phyloP scores from a whole-genome alignment of 2,329 filamentous ascomycete species.

The Colletotrichum zoysiae region DNA sequence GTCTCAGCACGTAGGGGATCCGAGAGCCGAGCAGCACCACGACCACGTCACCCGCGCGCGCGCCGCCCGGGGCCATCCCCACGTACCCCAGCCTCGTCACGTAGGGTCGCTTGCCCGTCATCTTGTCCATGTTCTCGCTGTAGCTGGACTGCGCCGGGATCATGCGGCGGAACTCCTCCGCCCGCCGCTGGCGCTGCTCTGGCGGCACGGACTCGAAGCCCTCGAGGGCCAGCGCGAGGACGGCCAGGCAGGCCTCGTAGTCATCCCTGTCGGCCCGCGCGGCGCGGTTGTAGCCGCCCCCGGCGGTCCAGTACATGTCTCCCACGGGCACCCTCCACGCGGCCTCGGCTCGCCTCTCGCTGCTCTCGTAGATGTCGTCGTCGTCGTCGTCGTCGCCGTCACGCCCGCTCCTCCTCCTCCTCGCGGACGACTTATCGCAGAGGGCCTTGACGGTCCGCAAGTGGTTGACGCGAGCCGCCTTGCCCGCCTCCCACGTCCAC shows the following conservation, averaged over 20 bases:
- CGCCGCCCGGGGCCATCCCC: conserved; percentile 30
- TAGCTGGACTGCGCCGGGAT: conserved; percentile 17
- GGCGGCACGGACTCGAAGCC: conserved; percentile 1
- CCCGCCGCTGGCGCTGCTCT: conserved; percentile 9
- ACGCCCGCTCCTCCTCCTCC: not conserved
- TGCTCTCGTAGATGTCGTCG: conserved; percentile 13
- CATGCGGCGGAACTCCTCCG: not conserved
- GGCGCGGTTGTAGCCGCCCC: not conserved
- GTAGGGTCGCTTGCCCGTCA: conserved; percentile 30
- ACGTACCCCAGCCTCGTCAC: conserved; percentile 37
- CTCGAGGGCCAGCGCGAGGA: not conserved
- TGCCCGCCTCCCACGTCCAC: conserved; percentile 18
- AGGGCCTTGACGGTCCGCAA: conserved; percentile 17
- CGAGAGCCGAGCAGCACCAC: conserved; percentile 36
- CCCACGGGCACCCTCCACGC: conserved; percentile 35
- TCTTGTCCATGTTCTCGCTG: conserved; percentile 28
- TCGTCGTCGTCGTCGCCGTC: not conserved
- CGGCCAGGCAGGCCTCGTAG: conserved; percentile 25
- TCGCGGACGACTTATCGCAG: conserved; percentile 9
- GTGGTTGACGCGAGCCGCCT: not conserved
- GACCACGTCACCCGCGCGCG: conserved; percentile 34
- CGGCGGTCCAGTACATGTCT: conserved; percentile 25
- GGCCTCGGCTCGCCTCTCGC: conserved; percentile 17
- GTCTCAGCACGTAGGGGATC: conserved; percentile 41
- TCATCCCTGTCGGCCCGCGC: conserved; percentile 8